These are phyloP conservation scores for Ogataea nitratoaversa DNA, from an alignment of 805 yeast genomes.

Conservation along the genomic window DNA sequence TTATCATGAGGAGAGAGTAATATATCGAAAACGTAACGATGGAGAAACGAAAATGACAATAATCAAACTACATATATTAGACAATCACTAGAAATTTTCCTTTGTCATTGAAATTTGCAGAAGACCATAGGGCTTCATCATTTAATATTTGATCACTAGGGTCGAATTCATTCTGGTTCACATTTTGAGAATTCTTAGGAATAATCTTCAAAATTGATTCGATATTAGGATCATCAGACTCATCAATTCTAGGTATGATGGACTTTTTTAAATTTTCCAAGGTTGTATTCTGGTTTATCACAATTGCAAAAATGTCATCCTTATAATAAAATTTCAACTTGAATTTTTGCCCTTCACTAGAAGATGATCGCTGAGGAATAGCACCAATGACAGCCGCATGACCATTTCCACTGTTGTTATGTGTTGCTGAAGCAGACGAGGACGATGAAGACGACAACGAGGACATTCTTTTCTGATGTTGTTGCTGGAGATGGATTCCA, in stretches of 20 bases:
- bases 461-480: conserved; percentile 13
- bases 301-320: conserved; percentile 75
- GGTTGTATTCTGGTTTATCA: conserved; percentile 23
- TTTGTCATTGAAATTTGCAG: conserved; percentile 27
- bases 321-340: conserved; percentile 75
- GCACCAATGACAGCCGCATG: background rate
- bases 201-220: conserved; percentile 21
- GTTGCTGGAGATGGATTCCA: conserved; percentile 19
- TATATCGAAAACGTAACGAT: too few relatives aligned
- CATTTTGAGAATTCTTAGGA: conserved; percentile 26
- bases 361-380: background rate
- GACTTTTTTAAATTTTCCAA: conserved; percentile 23
- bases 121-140: conserved; percentile 25
- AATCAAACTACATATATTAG: background rate
- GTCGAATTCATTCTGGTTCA: conserved; percentile 18
- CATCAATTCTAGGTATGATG: conserved; percentile 30
- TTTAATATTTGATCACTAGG: conserved; percentile 16
- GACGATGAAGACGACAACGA: conserved; percentile 20
- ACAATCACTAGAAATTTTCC: conserved; percentile 14
- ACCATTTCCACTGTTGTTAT: background rate
- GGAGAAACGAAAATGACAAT: too few relatives aligned
- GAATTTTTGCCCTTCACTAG: conserved; percentile 28
- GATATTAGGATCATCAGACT: conserved; percentile 22
- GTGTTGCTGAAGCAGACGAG: conserved; percentile 7
- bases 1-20: too few relatives aligned